Evolutionary conservation across 352 stramenopile genomes (phyloP), one percentile per base, ranked within the genome.

Genomic region (Pythium biforme): DNA sequence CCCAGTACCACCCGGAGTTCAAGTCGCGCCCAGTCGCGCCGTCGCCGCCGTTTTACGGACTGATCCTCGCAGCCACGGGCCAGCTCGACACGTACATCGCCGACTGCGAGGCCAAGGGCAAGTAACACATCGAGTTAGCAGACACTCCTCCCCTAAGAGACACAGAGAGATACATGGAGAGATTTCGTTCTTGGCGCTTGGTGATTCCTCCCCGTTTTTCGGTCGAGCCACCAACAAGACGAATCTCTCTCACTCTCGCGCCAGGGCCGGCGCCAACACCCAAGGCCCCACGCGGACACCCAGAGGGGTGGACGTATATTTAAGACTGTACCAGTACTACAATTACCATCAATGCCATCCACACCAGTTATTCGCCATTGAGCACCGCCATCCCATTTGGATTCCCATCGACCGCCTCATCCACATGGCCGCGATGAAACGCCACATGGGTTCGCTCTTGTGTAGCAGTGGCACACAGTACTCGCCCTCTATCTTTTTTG

Each of bases 1-100:
- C 89, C 64, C 98, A 99, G 83, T 99, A 99, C 79, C 98, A 99
- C 85, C 98, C 97, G 23, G 97, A 99, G 79, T 99, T 99, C 79
- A 98, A 98, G 78, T 98, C 88, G 51, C 82, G 97, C 62, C 98
- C 98, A 57, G 88, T 96, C 51, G 86, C 93, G 51, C 97, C 98
- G 15, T 99, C 94, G 64, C 98, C 98, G 55, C 97, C 97, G 29
- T 99, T 99, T 83, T 76, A 98, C 68, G 98, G 97, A 22, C 76
- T 99, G 10, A 82, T 99, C 64, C 68, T 98, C 48, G 92, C 94
- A 20, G 89, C 92, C 34, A 92, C 83, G 17, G 82, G 81, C 33
- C 70, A 94, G 63, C 73, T 97, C n/a, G 53, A 76, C 29, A 60
- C 74, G 54, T 95, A 79, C 78, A 90, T 94, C 25, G 64, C 48